Percentiles rank a stretch among this genome's conserved stretches.
Evolutionary conservation across 495 filamentous ascomycete species (phyloP).

Genomic region (Hypomontagnella submonticulosa): DNA sequence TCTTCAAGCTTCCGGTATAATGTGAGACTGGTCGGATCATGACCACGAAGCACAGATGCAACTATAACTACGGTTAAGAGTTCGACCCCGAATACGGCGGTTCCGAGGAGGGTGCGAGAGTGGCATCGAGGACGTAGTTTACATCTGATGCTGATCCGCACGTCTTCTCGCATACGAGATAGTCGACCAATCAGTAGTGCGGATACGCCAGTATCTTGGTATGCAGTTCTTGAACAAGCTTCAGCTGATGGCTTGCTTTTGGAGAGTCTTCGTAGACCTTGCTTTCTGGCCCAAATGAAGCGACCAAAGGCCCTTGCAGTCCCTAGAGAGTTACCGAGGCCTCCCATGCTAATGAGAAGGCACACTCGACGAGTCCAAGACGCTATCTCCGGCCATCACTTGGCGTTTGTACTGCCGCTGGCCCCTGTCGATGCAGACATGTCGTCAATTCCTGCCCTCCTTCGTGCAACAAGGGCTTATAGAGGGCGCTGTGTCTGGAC

Average conservation of each 20-base stretch:
- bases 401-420: slow-evolving; percentile 2
- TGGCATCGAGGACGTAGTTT: too few species aligned
- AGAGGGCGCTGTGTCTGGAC: not conserved
- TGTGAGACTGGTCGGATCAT: too few species aligned
- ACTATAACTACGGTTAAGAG: too few species aligned
- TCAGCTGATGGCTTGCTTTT: not conserved
- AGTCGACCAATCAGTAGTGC: slow-evolving; percentile 6
- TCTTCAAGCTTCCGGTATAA: not conserved
- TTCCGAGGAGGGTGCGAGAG: too few species aligned
- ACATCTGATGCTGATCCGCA: too few species aligned
- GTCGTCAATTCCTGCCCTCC: not conserved
- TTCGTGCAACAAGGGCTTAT: not conserved
- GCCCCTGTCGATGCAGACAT: not conserved
- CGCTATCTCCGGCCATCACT: slow-evolving; percentile 1
- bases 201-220: not conserved
- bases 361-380: slow-evolving; percentile 4
- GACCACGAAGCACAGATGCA: too few species aligned
- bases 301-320: slow-evolving; percentile 12
- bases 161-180: too few species aligned
- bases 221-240: slow-evolving; percentile 1
- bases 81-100: too few species aligned
- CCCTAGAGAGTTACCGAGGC: slow-evolving; percentile 1
- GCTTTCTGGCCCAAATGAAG: not conserved
- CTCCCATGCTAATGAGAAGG: not conserved
- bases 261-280: not conserved